Conservation (phyloP, 2,329 filamentous ascomycete species). For the Dissoconium aciculare region DNA sequence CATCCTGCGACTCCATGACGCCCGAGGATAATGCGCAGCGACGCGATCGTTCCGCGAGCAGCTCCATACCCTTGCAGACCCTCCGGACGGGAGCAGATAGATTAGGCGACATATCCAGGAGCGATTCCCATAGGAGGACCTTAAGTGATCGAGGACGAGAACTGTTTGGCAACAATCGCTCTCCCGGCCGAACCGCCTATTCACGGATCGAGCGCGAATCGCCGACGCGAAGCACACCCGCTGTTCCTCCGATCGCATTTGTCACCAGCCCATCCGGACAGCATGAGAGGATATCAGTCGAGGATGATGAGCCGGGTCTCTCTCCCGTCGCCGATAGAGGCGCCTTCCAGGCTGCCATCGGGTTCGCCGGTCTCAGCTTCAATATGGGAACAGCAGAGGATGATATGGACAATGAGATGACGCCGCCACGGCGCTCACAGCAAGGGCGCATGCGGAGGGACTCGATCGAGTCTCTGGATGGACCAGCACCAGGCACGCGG, state of each 20-base stretch:
- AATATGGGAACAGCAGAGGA: constrained; percentile 24
- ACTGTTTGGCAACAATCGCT: constrained; percentile 25
- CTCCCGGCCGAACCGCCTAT: constrained; percentile 25
- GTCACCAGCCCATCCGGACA: constrained; percentile 25
- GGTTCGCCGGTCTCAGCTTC: constrained; percentile 33
- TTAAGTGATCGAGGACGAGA: constrained; percentile 35
- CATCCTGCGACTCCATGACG: constrained; percentile 33
- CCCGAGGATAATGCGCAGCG: constrained; percentile 34
- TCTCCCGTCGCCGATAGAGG: constrained; percentile 32
- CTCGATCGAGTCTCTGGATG: constrained; percentile 12
- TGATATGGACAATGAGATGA: constrained; percentile 11
- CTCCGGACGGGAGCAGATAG: constrained; percentile 20
- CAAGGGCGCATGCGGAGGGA: constrained; percentile 4
- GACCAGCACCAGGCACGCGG: constrained; percentile 10
- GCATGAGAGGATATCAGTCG: constrained; percentile 19
- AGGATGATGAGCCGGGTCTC: constrained; percentile 24
- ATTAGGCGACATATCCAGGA: constrained; percentile 17
- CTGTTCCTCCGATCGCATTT: constrained; percentile 19
- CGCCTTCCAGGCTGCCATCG: constrained; percentile 36
- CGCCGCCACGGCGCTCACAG: constrained; percentile 7
- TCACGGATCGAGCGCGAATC: constrained; percentile 37
- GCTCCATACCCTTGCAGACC: constrained; percentile 56
- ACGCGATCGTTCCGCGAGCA: constrained; percentile 33
- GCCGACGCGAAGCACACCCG: constrained; percentile 23
- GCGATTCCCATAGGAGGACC: constrained; percentile 28